Percentiles rank a stretch among this genome's conserved stretches.
Conservation (phyloP, 23 red algal genomes). For the Porphyridium purpureum region DNA sequence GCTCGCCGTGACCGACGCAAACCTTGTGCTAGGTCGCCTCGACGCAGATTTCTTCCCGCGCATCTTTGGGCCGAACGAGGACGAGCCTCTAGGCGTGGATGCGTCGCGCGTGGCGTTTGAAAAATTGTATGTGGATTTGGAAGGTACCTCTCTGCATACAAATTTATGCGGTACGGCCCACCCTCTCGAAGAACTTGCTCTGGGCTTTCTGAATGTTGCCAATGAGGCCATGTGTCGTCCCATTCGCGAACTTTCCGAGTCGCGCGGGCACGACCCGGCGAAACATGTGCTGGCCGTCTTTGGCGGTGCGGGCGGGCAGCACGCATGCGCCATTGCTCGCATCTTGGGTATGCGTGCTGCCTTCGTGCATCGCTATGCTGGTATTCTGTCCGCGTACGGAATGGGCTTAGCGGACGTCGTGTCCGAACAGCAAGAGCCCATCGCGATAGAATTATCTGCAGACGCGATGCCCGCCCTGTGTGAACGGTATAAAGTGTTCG, state of each 20-base stretch:
- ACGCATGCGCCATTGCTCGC: conserved; percentile 78
- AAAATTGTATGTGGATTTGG: background rate
- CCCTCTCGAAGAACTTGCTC: conserved; percentile 54
- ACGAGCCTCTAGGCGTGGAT: conserved; percentile 67
- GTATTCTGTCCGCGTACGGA: conserved; percentile 93
- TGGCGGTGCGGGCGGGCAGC: conserved; percentile 96
- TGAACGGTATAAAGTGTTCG: conserved; percentile 10
- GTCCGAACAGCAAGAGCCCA: conserved; percentile 60
- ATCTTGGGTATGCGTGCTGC: conserved; percentile 63
- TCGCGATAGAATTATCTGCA: too few relatives aligned
- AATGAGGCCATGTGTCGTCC: conserved; percentile 99
- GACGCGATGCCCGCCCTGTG: conserved; percentile 14
- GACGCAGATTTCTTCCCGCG: conserved; percentile 62
- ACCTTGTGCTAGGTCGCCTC: conserved; percentile 79
- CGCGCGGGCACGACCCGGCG: conserved; percentile 48
- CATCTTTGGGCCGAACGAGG: conserved; percentile 76
- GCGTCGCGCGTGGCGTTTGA: conserved; percentile 50
- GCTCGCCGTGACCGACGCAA: conserved; percentile 90
- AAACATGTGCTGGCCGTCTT: conserved; percentile 81
- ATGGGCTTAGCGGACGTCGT: conserved; percentile 82
- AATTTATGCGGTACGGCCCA: background rate
- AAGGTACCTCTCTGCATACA: too few relatives aligned
- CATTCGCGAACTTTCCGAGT: conserved; percentile 86
- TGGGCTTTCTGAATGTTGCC: conserved; percentile 86
- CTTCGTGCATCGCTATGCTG: conserved; percentile 82